Evolutionary conservation across 192 early-diverging fungal genomes (phyloP), one percentile per base, ranked within the genome.

Genomic region (Rhizoclosmatium globosum): DNA sequence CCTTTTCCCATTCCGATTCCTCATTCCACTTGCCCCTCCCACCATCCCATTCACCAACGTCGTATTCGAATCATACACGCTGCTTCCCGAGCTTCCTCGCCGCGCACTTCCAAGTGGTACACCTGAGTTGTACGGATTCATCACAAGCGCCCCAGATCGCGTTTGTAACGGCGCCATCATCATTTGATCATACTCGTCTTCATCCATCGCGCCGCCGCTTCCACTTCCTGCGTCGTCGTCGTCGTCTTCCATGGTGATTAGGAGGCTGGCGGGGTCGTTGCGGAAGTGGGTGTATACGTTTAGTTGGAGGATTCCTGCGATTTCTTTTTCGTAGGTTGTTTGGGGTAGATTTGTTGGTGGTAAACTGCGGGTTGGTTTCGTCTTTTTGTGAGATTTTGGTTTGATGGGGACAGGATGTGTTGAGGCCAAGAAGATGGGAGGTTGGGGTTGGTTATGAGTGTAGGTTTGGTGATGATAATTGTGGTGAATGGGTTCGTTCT

Each of bases 221-320:
- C 62, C 0, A 64, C 15, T 13, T 21, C 62, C 50, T 21, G 15
- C 9, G 2, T 13, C 31, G 3, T 53, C 50, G 9, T 53, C 21
- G 31, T 41, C 17, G 6, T 53, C 50, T 62, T 7, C 64, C 38
- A 64, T 64, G 57, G 59, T 53, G 45, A 74, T 64, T 13, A 85
- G 67, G 6, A 77, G 73, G 39, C 42, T 46, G 39, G 62, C 50
- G 13, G 84, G 84, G 19, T 80, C 67, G 4, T 44, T 11, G n/a
- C 38, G 73, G 68, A 72, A 85, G 1, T 66, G 41, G 6, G 47
- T 58, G 64, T 59, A 85, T n/a, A 85, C 84, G 71, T 85, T 81
- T 23, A 85, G 79, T 41, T 57, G 59, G 31, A 82, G 64, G 70
- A 82, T 78, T 21, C 84, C 83, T 68, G 44, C 48, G 21, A 38